Base-by-base conservation (phyloP, 352 stramenopile genomes). In the Phytophthora capsici region DNA sequence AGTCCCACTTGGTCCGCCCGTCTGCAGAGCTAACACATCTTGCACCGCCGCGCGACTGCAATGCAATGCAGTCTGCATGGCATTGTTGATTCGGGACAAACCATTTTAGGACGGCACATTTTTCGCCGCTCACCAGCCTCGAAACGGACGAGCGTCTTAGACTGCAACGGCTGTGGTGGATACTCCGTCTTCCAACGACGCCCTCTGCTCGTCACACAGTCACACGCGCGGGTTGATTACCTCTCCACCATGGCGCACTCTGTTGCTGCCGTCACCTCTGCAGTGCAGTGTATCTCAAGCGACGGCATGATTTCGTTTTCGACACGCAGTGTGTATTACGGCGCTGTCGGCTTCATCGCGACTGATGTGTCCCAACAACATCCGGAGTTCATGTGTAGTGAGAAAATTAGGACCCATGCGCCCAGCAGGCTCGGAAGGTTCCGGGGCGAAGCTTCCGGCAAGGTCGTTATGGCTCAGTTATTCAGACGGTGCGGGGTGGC, bases 141-240 rank as follows among this genome's bases (percentile, higher is more conserved):
- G 57, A 66, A 71, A 66, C 55, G 56, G 55, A 71, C 55, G 20
- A 22, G 13, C 23, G 54, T 34, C 32, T 37, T 70, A 55, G 60
- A 41, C n/a, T 55, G 30, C n/a, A 46, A 38, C 16, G 26, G 53
- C 30, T 40, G 23, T 20, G 41, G 41, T 48, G 19, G 20, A 48
- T 48, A 20, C 26, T 44, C 49, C 17, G 32, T n/a, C 28, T 60
- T 23, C 46, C 6, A 20, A 16, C 30, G 28, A 8, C 28, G 8
- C 14, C 38, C 32, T 5, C 19, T 41, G 26, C 22, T 61, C 37
- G 32, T 54, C 44, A 67, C 28, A 34, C 28, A 57, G 46, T 46
- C 25, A 41, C 36, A 25, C n/a, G 22, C 4, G 14, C 19, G 34
- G 34, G 22, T 19, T 57, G 50, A 57, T 48, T 57, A 47, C 50